phyloP scores from a whole-genome alignment of 768 basidiomycete genomes.

The Lactarius deliciosus region DNA sequence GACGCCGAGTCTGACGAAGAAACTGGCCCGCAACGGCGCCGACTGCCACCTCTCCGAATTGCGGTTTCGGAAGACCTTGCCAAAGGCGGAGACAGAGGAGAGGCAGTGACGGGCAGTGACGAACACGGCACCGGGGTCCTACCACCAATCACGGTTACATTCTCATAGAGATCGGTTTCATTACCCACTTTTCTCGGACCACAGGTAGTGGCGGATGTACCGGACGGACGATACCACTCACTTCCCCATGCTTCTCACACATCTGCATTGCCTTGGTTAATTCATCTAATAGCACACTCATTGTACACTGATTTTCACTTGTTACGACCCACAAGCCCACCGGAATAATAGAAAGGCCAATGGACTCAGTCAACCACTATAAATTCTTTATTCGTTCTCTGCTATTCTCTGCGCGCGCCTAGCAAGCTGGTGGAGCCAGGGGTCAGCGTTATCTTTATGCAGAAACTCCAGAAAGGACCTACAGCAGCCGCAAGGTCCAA shows the following conservation, averaged over 20 bases:
- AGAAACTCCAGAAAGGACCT: conserved; percentile 37
- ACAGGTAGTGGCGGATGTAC: background rate
- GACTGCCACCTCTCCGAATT: conserved; percentile 31
- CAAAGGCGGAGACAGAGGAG: conserved; percentile 35
- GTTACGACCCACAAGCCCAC: conserved; percentile 4
- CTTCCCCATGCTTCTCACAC: conserved; percentile 10
- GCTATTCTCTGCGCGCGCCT: conserved; percentile 62
- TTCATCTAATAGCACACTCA: conserved; percentile 26
- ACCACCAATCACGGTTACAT: conserved; percentile 49
- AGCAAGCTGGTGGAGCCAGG: conserved; percentile 53
- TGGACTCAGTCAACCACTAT: background rate
- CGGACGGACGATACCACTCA: conserved; percentile 28
- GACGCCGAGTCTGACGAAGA: conserved; percentile 29
- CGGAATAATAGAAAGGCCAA: conserved; percentile 5
- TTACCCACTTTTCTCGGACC: no score
- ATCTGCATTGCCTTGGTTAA: conserved; percentile 21
- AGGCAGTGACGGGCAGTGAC: conserved; percentile 31
- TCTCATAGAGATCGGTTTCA: conserved; percentile 34
- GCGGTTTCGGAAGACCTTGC: conserved; percentile 29
- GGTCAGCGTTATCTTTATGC: conserved; percentile 14
- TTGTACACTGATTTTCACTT: conserved; percentile 18
- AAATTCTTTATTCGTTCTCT: conserved; percentile 14
- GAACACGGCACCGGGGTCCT: conserved; percentile 28
- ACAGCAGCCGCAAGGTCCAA: conserved; percentile 84
- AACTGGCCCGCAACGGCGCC: conserved; percentile 23